Percentiles rank a stretch among this genome's conserved stretches.
phyloP scores from a whole-genome alignment of 2,329 filamentous ascomycete genomes.

The Cladosporium sp. region DNA sequence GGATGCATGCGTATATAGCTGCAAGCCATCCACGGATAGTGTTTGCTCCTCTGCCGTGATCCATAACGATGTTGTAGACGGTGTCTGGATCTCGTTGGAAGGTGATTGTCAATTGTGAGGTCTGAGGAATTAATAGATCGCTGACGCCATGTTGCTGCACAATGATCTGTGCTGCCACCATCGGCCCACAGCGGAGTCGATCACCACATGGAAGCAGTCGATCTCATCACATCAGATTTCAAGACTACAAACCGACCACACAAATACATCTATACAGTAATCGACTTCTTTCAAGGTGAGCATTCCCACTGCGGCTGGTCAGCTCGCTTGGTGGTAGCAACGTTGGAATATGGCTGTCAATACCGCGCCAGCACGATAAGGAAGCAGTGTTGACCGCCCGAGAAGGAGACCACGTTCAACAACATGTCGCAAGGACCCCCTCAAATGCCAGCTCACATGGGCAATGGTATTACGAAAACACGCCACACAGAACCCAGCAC shows the following conservation, averaged over 20 bases:
- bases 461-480: slow-evolving; percentile 13
- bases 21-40: no score
- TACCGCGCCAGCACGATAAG: no score
- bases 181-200: background rate
- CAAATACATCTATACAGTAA: background rate
- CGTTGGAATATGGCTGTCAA: no score
- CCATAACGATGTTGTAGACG: no score
- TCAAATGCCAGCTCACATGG: slow-evolving; percentile 14
- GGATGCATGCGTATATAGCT: no score
- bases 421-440: slow-evolving; percentile 4
- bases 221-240: background rate
- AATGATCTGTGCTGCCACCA: background rate
- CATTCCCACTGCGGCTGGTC: no score
- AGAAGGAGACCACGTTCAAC: background rate
- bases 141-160: background rate
- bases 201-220: background rate
- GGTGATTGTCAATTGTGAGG: background rate
- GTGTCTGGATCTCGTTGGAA: no score
- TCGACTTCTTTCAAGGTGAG: background rate
- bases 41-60: no score
- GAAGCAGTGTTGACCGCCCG: background rate
- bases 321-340: no score
- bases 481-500: slow-evolving; percentile 15
- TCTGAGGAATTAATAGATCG: background rate
- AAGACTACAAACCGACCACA: background rate